phyloP scores from a whole-genome alignment of 495 filamentous ascomycete species.

The Penicillium argentinense region DNA sequence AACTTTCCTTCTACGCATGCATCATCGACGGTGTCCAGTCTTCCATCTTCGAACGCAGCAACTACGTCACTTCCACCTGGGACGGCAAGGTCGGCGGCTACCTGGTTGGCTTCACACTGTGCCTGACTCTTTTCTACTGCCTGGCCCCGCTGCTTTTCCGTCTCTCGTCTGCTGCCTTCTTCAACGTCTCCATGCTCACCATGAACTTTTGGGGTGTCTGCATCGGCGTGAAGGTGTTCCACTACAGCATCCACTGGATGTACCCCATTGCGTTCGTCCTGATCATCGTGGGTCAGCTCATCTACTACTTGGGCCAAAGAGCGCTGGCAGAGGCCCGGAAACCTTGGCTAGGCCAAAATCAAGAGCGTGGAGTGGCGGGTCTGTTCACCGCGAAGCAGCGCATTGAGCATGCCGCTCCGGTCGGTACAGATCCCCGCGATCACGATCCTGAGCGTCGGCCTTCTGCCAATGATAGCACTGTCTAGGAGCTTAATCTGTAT shows the following conservation, averaged over 20 bases:
- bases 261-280: conserved; percentile 94
- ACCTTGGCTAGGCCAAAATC: conserved; percentile 87
- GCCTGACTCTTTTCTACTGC: conserved; percentile 80
- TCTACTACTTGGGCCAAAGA: conserved; percentile 79
- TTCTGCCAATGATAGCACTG: conserved; percentile 15
- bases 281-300: conserved; percentile 78
- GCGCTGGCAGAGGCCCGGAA: conserved; percentile 84
- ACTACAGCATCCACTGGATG: conserved; percentile 77
- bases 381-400: conserved; percentile 85
- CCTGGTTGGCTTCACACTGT: conserved; percentile 82
- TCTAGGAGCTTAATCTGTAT: neutral
- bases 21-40: conserved; percentile 90
- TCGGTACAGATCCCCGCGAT: conserved; percentile 6
- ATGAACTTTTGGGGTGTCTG: conserved; percentile 96
- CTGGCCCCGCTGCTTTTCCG: conserved; percentile 84
- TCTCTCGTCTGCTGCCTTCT: conserved; percentile 87
- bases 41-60: conserved; percentile 80
- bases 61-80: conserved; percentile 66
- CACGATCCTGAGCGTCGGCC: conserved; percentile 6
- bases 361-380: conserved; percentile 78
- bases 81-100: conserved; percentile 73
- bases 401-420: conserved; percentile 46
- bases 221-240: conserved; percentile 85
- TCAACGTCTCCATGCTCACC: conserved; percentile 92
- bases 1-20: conserved; percentile 85